Evolutionary conservation across 345 rosid genomes (phyloP).

Genomic region (Excoecaria agallocha): DNA sequence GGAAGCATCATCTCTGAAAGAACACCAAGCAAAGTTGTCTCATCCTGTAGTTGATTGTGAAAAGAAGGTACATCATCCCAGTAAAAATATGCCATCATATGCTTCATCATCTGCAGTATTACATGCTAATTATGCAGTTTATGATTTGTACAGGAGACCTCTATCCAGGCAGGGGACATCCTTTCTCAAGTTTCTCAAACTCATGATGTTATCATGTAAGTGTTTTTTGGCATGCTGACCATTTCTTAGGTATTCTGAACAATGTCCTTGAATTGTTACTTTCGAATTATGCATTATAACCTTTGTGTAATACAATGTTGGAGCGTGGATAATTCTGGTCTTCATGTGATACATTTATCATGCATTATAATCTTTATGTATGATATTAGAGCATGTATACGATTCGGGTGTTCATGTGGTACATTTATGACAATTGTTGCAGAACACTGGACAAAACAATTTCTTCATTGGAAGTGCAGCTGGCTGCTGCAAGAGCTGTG

Average conservation of each 20-base stretch:
- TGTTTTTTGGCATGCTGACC: constrained; percentile 12
- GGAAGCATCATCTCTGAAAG: constrained; percentile 31
- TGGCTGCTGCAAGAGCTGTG: constrained; percentile 75
- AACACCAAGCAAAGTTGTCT: constrained; percentile 35
- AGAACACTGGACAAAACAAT: constrained; percentile 75
- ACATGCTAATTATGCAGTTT: constrained; percentile 20
- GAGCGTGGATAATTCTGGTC: too few relatives aligned
- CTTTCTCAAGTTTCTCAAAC: constrained; percentile 90
- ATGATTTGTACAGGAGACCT: constrained; percentile 42
- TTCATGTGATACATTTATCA: not conserved
- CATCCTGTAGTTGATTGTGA: constrained; percentile 62
- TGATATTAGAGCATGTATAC: not conserved
- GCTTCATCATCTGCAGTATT: constrained; percentile 10
- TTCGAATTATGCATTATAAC: not conserved
- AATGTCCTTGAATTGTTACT: not conserved
- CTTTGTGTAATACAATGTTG: not conserved
- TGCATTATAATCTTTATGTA: not conserved
- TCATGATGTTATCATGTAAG: constrained; percentile 81
- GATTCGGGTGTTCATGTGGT: not conserved
- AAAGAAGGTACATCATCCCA: constrained; percentile 55
- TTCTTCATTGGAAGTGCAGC: constrained; percentile 69
- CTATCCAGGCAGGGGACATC: constrained; percentile 58
- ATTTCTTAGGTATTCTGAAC: constrained; percentile 11
- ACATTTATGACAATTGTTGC: constrained; percentile 14
- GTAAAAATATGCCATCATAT: constrained; percentile 5